Conservation (phyloP, 2,329 filamentous ascomycete species). For the Cladosporium sp. region DNA sequence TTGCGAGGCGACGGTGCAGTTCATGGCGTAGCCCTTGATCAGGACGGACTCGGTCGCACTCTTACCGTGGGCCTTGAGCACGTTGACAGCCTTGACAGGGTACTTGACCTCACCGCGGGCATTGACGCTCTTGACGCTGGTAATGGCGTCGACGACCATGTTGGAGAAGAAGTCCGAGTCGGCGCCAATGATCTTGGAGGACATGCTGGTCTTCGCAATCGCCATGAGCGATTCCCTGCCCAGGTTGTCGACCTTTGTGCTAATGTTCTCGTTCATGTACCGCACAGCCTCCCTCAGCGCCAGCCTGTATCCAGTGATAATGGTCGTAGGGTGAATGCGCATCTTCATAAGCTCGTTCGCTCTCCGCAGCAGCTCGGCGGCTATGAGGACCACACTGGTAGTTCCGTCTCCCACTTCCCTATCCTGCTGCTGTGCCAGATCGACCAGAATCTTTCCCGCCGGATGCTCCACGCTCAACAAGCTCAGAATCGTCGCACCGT, state of each 20-base stretch:
- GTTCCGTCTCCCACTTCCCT: conserved; percentile 98
- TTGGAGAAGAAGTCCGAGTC: conserved; percentile 96
- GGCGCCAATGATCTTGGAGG: conserved; percentile 93
- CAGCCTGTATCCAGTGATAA: conserved; percentile 96
- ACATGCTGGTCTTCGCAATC: conserved; percentile 99
- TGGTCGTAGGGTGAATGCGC: conserved; percentile 98
- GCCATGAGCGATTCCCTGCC: conserved; percentile 85
- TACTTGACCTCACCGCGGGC: conserved; percentile 89
- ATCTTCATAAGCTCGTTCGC: conserved; percentile 99
- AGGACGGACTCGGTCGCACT: conserved; percentile 79
- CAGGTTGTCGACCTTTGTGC: conserved; percentile 87
- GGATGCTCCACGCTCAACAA: conserved; percentile 96
- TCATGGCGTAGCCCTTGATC: conserved; percentile 93
- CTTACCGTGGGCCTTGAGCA: conserved; percentile 97
- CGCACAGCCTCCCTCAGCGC: conserved; percentile 93
- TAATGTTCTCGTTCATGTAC: conserved; percentile 98
- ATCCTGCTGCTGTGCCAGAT: conserved; percentile 96
- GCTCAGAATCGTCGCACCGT: conserved; percentile 92
- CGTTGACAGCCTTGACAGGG: conserved; percentile 97
- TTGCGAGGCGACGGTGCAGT: conserved; percentile 97
- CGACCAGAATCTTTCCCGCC: conserved; percentile 95
- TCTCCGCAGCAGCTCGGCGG: conserved; percentile 84
- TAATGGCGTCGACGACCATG: conserved; percentile 95
- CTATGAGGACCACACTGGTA: conserved; percentile 95
- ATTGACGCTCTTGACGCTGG: conserved; percentile 88